Evolutionary conservation across 2,329 filamentous ascomycete species (phyloP).

Genomic region (Phaeomoniella chlamydospora): DNA sequence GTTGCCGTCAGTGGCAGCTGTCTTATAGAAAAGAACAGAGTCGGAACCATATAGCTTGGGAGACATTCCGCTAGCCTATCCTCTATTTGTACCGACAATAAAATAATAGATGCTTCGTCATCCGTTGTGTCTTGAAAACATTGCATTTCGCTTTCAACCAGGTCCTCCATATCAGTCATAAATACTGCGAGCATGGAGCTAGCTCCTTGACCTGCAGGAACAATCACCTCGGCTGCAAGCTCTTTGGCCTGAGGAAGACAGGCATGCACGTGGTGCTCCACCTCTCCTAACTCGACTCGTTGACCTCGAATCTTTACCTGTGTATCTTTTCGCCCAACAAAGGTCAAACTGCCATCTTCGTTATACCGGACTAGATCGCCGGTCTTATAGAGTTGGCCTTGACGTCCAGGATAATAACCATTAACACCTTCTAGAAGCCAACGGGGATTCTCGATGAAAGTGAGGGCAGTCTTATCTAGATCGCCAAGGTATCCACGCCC

Average conservation of each 20-base stretch:
- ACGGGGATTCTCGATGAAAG: constrained; percentile 7
- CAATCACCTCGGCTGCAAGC: neutral
- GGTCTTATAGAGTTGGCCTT: constrained; percentile 20
- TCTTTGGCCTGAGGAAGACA: neutral
- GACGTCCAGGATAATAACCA: neutral
- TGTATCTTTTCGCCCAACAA: constrained; percentile 22
- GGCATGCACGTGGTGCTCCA: constrained; percentile 21
- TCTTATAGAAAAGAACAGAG: constrained; percentile 17
- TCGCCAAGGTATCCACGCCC: constrained; percentile 17
- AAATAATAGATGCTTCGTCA: neutral
- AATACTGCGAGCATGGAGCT: neutral
- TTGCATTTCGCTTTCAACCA: no score
- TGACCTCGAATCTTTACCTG: constrained; percentile 27
- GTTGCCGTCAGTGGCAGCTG: constrained; percentile 16
- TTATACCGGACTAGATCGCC: constrained; percentile 26
- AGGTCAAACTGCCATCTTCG: constrained; percentile 17
- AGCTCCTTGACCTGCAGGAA: neutral
- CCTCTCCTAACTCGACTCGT: constrained; percentile 25
- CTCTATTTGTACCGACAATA: constrained; percentile 11
- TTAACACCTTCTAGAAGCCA: constrained; percentile 5
- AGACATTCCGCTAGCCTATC: constrained; percentile 12
- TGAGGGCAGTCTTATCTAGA: constrained; percentile 5
- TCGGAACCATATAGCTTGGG: constrained; percentile 20
- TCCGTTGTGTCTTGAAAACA: no score
- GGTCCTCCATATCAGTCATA: neutral